Evolutionary conservation across 306 rosid species (phyloP), one percentile per base, ranked within the genome.

Genomic region (Myrica gale): DNA sequence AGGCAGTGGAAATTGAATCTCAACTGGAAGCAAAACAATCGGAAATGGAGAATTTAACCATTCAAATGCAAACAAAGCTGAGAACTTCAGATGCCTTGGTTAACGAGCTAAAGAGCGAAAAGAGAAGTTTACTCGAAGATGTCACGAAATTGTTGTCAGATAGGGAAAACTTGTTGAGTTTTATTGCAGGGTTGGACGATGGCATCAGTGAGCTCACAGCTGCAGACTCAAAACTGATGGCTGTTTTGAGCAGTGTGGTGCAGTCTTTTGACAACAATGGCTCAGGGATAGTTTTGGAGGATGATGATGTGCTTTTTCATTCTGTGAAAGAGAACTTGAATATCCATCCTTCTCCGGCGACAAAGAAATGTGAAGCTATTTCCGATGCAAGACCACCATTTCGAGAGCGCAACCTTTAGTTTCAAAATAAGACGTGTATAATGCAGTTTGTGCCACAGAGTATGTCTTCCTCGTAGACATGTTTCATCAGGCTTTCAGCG

Each of bases 351-450:
- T 84, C 91, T 39, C 20, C 60, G 0, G 68, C 74, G 13, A 48
- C 55, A 69, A 91, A 87, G 88, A 89, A 76, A 78, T 62, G 44
- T 72, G 90, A 90, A 73, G 77, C 68, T 70, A 72, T 78, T 42
- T 76, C 79, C 56, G 85, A 86, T 53, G 19, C 54, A 75, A 91
- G 92, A 82, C 77, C 88, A 1, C 94, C 92, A 42, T 89, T 91
- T 73, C 79, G 87, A 84, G 89, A 87, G 80, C 83, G 89, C 79
- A 85, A 93, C 83, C 73, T 13, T 61, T 85, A 83, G 84, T 80
- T 62, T 70, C 46, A 42, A 58, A 61, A 55, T 0, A 68, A 69
- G 73, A 5, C 46, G 61, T 41, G 20, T 9, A 39, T 13, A 50
- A 57, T 41, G 19, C 57, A 73, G 67, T 37, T 73, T 54, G 51